phyloP scores from a whole-genome alignment of 2,329 filamentous ascomycete species.

The Exophiala alcalophila region DNA sequence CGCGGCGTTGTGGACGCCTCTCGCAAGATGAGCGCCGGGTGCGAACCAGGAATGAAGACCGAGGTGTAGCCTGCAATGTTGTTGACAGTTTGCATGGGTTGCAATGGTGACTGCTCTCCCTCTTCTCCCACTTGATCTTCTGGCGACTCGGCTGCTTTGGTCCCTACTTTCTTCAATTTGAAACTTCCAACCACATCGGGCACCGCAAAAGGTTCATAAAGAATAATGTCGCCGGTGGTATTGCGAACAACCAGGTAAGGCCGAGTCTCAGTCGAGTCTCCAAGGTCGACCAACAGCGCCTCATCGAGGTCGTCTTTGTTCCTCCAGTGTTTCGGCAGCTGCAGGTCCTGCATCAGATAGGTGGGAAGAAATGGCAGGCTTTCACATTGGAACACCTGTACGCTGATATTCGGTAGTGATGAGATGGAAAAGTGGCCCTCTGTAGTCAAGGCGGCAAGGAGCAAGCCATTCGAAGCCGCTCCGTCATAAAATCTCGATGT shows the following conservation, averaged over 20 bases:
- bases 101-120: constrained; percentile 37
- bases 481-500: constrained; percentile 43
- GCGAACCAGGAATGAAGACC: constrained; percentile 76
- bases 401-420: constrained; percentile 67
- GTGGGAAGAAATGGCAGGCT: constrained; percentile 75
- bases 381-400: constrained; percentile 70
- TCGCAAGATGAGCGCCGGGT: constrained; percentile 78
- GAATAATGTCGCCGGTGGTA: constrained; percentile 73
- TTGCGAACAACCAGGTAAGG: constrained; percentile 83
- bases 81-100: constrained; percentile 43
- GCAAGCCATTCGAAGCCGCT: constrained; percentile 30
- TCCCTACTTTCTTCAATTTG: constrained; percentile 70
- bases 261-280: constrained; percentile 65
- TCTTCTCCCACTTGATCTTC: constrained; percentile 54
- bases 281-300: constrained; percentile 78
- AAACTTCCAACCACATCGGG: constrained; percentile 43
- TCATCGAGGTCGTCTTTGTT: constrained; percentile 73
- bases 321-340: constrained; percentile 63
- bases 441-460: constrained; percentile 74
- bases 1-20: constrained; percentile 73
- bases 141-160: constrained; percentile 53
- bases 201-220: constrained; percentile 75
- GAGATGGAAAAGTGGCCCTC: constrained; percentile 69
- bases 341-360: constrained; percentile 67
- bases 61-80: constrained; percentile 71